A percentile compares a stretch with the other conserved stretches of the same genome.
Evolutionary conservation across 345 rosid species (phyloP).

Genomic region (Stellera chamaejasme): DNA sequence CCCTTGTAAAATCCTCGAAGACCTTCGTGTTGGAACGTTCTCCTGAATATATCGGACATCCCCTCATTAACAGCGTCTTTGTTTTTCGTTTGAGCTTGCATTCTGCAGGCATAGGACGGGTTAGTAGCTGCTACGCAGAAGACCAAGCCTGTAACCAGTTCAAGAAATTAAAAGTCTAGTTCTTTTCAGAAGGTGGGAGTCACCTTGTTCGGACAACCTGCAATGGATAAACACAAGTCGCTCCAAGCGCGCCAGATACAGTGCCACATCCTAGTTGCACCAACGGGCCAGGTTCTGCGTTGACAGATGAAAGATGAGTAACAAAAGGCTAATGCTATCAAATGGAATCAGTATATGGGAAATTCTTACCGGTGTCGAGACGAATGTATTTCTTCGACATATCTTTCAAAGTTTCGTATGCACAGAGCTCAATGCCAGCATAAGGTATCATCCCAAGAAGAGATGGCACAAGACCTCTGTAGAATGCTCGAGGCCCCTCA

Average conservation of each 20-base stretch:
- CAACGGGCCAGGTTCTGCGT: slow-evolving; percentile 76
- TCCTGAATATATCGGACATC: slow-evolving; percentile 72
- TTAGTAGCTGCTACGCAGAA: too few species aligned
- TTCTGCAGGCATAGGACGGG: slow-evolving; percentile 26
- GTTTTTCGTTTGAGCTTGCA: slow-evolving; percentile 69
- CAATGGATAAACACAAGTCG: slow-evolving; percentile 91
- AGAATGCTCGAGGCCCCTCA: slow-evolving; percentile 86
- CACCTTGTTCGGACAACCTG: slow-evolving; percentile 95
- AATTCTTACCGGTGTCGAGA: slow-evolving; percentile 47
- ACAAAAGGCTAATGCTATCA: background rate
- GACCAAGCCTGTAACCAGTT: background rate
- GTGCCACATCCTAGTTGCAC: slow-evolving; percentile 88
- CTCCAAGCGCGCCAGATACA: slow-evolving; percentile 82
- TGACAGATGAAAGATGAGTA: background rate
- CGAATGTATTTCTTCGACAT: slow-evolving; percentile 71
- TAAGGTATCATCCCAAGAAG: slow-evolving; percentile 87
- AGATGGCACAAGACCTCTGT: slow-evolving; percentile 79
- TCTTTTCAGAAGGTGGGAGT: background rate
- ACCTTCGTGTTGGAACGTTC: slow-evolving; percentile 65
- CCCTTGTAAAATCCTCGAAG: slow-evolving; percentile 77
- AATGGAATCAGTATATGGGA: background rate
- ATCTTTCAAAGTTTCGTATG: slow-evolving; percentile 79
- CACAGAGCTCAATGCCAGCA: slow-evolving; percentile 95
- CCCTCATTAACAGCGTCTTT: slow-evolving; percentile 38
- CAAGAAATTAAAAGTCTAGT: background rate